Evolutionary conservation across 108 stramenopile species (phyloP).

Genomic region (Ochromonas danica): DNA sequence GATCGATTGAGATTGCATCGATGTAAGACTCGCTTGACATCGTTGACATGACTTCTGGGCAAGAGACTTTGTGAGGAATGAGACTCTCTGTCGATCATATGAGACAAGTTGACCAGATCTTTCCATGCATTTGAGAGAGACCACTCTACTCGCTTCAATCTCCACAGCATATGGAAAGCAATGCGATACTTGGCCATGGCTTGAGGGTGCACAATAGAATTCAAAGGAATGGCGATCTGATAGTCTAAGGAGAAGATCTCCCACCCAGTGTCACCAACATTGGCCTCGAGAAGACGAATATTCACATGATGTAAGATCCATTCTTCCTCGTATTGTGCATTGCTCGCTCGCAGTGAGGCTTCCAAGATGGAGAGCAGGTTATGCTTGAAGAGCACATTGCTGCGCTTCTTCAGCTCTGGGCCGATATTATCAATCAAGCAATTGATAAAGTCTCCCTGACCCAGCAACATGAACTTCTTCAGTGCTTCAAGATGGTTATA

Average conservation of each 20-base stretch:
- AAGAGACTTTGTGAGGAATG: slow-evolving; percentile 48
- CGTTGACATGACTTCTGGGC: slow-evolving; percentile 52
- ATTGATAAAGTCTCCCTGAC: slow-evolving; percentile 92
- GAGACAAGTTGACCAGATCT: slow-evolving; percentile 76
- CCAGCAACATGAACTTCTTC: slow-evolving; percentile 87
- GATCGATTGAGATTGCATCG: slow-evolving; percentile 81
- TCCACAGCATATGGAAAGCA: slow-evolving; percentile 84
- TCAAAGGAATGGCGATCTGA: slow-evolving; percentile 73
- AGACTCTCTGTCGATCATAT: slow-evolving; percentile 65
- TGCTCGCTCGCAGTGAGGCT: slow-evolving; percentile 73
- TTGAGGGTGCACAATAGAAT: slow-evolving; percentile 71
- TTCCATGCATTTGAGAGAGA: slow-evolving; percentile 87
- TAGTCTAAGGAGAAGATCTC: slow-evolving; percentile 88
- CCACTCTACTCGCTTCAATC: slow-evolving; percentile 86
- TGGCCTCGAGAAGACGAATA: slow-evolving; percentile 63
- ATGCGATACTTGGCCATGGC: slow-evolving; percentile 71
- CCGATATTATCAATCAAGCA: slow-evolving; percentile 71
- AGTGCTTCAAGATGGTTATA: slow-evolving; percentile 79
- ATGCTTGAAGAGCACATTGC: slow-evolving; percentile 72
- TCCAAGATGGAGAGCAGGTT: slow-evolving; percentile 73
- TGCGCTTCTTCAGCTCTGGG: slow-evolving; percentile 50
- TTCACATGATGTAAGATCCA: slow-evolving; percentile 72
- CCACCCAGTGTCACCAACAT: slow-evolving; percentile 67
- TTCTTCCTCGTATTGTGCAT: slow-evolving; percentile 71
- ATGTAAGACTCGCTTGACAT: slow-evolving; percentile 71